These are phyloP conservation scores for Pleurotus eryngii DNA, from an alignment of 768 basidiomycete genomes.

Conservation along the genomic window DNA sequence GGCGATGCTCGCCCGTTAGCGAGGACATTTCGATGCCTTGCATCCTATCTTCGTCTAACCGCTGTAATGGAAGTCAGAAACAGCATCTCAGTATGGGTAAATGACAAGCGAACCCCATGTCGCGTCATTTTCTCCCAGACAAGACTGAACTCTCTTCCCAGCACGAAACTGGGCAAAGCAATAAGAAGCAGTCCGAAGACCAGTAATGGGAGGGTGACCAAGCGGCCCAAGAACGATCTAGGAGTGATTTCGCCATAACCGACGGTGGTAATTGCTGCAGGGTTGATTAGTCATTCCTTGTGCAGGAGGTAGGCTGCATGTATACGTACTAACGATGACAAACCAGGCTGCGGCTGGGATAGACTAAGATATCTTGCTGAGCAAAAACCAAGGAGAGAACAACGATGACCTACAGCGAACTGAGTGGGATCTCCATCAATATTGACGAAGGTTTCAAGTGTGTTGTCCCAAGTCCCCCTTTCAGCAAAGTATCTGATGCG, in stretches of 20 bases:
- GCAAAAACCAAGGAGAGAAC: background rate
- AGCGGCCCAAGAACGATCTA: conserved; percentile 79
- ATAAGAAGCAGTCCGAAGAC: conserved; percentile 86
- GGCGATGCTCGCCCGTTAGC: conserved; percentile 12
- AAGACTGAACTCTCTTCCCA: conserved; percentile 86
- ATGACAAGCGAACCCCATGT: conserved; percentile 32
- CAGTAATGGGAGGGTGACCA: conserved; percentile 83
- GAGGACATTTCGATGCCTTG: conserved; percentile 13
- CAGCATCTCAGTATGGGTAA: background rate
- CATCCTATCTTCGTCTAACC: conserved; percentile 13
- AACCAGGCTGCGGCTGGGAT: conserved; percentile 82
- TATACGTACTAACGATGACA: conserved; percentile 70
- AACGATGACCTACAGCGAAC: conserved; percentile 52
- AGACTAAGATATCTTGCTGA: conserved; percentile 30
- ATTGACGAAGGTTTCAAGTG: conserved; percentile 77
- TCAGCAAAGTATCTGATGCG: conserved; percentile 77
- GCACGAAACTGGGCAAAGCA: conserved; percentile 87
- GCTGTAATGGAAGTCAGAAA: background rate
- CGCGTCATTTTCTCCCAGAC: conserved; percentile 84
- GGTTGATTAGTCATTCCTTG: background rate
- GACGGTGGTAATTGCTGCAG: conserved; percentile 80
- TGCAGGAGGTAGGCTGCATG: too few species aligned
- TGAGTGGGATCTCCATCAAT: conserved; percentile 81
- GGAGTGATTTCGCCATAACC: conserved; percentile 94
- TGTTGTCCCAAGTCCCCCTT: conserved; percentile 85